These are phyloP conservation scores for Noccaea bulbosa DNA, from an alignment of 345 rosid species.

Conservation along the genomic window DNA sequence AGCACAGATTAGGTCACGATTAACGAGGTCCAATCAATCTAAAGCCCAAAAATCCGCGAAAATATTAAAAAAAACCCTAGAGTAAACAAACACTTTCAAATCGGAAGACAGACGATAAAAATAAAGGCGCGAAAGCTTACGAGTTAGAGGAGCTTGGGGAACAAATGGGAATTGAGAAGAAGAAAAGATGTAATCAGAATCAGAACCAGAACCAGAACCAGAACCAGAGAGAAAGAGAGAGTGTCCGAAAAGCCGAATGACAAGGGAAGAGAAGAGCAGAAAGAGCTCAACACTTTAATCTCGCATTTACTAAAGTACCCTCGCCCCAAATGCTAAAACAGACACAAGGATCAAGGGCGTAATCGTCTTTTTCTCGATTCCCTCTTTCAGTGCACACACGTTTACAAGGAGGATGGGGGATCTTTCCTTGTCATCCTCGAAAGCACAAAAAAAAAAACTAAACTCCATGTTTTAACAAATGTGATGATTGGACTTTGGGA, in stretches of 20 bases:
- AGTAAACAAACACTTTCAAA: conserved; percentile 3
- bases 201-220: no score
- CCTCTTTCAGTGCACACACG: neutral
- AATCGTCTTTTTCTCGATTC: neutral
- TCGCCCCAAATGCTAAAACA: neutral
- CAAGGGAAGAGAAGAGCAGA: neutral
- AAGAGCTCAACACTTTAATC: neutral
- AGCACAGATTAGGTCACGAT: neutral
- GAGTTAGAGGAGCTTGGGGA: conserved; percentile 22
- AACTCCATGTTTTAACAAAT: neutral
- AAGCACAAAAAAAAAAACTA: neutral
- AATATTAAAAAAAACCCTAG: conserved; percentile 20
- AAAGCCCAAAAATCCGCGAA: no score
- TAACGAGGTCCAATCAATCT: neutral
- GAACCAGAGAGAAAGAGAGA: neutral
- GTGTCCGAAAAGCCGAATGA: conserved; percentile 15
- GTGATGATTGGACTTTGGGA: neutral
- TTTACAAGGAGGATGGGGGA: neutral
- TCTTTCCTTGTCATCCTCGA: neutral
- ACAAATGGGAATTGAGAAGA: conserved; percentile 12
- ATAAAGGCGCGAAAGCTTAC: conserved; percentile 38
- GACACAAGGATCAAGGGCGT: neutral
- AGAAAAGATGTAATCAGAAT: conserved; percentile 7
- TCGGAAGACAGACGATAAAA: neutral
- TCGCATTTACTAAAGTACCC: conserved; percentile 19